Conservation (phyloP, 2,329 filamentous ascomycete species). For the Zymoseptoria tritici region DNA sequence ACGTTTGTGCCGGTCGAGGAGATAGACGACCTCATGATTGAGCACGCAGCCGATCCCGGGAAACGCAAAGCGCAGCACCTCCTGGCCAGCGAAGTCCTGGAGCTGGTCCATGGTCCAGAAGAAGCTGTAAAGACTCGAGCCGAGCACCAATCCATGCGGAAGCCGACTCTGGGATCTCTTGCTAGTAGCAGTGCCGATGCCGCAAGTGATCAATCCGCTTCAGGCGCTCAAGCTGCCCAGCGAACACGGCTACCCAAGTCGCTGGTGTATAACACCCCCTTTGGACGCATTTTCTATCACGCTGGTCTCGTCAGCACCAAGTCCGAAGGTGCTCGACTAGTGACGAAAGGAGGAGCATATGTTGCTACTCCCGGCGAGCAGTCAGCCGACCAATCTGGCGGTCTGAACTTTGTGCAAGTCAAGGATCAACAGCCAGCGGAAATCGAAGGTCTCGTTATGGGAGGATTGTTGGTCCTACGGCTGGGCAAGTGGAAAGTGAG, state of each 20-base stretch:
- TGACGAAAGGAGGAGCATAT: slow-evolving; percentile 29
- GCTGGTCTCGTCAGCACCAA: slow-evolving; percentile 27
- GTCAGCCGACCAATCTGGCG: slow-evolving; percentile 35
- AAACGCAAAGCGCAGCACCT: slow-evolving; percentile 73
- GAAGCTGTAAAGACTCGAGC: slow-evolving; percentile 56
- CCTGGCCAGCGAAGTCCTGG: slow-evolving; percentile 74
- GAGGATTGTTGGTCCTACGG: slow-evolving; percentile 47
- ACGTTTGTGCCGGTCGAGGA: slow-evolving; percentile 70
- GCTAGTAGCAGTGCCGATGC: not conserved
- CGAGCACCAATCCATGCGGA: slow-evolving; percentile 45
- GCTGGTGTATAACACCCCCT: slow-evolving; percentile 20
- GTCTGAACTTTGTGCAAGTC: slow-evolving; percentile 55
- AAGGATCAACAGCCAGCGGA: slow-evolving; percentile 55
- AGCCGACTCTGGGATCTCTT: slow-evolving; percentile 19
- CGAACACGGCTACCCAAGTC: slow-evolving; percentile 23
- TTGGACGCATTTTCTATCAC: slow-evolving; percentile 26
- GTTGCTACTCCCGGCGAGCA: slow-evolving; percentile 16
- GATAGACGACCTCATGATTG: slow-evolving; percentile 61
- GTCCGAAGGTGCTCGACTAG: slow-evolving; percentile 24
- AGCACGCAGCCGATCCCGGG: slow-evolving; percentile 60
- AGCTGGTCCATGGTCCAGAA: slow-evolving; percentile 65
- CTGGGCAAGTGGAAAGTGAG: slow-evolving; percentile 55
- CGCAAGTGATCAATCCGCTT: not conserved
- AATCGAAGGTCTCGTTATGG: slow-evolving; percentile 52
- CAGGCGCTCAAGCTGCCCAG: slow-evolving; percentile 16